These are phyloP conservation scores for Cercospora sp. DNA, from an alignment of 2,329 filamentous ascomycete genomes.

Conservation along the genomic window DNA sequence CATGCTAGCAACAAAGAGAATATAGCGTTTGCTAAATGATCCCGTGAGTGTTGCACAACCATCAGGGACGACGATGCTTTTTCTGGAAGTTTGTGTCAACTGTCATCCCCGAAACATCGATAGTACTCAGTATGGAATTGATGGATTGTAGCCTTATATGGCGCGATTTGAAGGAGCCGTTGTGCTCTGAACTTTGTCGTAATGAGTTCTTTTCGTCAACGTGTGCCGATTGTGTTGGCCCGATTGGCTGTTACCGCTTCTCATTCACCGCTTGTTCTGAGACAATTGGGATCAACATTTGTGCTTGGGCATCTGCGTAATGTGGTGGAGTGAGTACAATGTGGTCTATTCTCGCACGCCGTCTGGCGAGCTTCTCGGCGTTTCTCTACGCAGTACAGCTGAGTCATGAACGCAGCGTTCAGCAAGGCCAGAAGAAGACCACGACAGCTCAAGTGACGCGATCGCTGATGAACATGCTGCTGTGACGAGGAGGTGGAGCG, in stretches of 20 bases:
- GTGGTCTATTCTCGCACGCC: neutral
- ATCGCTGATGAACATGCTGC: neutral
- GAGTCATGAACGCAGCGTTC: neutral
- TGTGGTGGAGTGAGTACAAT: neutral
- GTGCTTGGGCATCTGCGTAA: neutral
- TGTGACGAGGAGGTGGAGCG: constrained; percentile 3
- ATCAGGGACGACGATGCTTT: neutral
- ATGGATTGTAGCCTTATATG: no score
- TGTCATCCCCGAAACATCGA: neutral
- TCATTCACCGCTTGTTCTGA: neutral
- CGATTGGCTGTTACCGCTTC: neutral
- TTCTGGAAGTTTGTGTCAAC: neutral
- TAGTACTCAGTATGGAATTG: no score
- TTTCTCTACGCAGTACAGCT: neutral
- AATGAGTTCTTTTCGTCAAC: neutral
- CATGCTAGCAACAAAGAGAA: neutral
- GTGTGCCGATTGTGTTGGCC: neutral
- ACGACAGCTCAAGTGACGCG: neutral
- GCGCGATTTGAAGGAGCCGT: neutral
- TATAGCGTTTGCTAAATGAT: neutral
- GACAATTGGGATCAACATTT: neutral
- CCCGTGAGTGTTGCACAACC: neutral
- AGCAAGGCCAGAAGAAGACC: neutral
- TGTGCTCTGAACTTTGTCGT: neutral
- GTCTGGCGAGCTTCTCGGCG: neutral